These are phyloP conservation scores for Leccinum disarticulatum DNA, from an alignment of 768 basidiomycete genomes.

Conservation along the genomic window DNA sequence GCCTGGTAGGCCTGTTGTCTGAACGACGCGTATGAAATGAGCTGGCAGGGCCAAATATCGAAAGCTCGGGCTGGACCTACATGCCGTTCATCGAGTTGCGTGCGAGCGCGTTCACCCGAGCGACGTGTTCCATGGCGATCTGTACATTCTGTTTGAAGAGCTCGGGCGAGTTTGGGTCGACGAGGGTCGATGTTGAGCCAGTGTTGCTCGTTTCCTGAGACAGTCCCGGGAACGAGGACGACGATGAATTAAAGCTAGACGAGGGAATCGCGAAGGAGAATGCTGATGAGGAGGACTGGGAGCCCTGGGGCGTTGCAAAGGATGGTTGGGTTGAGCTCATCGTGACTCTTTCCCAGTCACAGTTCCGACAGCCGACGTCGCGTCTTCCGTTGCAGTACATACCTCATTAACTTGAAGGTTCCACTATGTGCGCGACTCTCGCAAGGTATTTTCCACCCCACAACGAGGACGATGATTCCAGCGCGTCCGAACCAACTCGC, in stretches of 20 bases:
- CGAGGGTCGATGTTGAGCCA: constrained; percentile 15
- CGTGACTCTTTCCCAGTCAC: constrained; percentile 26
- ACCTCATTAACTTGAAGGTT: no score
- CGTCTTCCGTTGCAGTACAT: constrained; percentile 24
- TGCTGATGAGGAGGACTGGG: constrained; percentile 17
- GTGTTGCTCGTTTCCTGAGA: constrained; percentile 27
- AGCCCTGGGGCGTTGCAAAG: constrained; percentile 9
- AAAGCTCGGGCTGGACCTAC: neutral
- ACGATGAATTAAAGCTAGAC: constrained; percentile 6
- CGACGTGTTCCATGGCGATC: constrained; percentile 47
- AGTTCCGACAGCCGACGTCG: constrained; percentile 18
- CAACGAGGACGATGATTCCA: constrained; percentile 21
- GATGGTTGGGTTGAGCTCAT: constrained; percentile 17
- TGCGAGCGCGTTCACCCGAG: constrained; percentile 46
- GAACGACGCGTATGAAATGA: constrained; percentile 21
- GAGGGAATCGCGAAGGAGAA: constrained; percentile 23
- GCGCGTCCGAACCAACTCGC: constrained; percentile 27
- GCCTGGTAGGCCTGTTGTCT: constrained; percentile 65
- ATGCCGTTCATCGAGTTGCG: constrained; percentile 45
- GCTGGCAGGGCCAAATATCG: neutral
- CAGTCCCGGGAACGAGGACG: constrained; percentile 19
- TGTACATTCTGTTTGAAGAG: constrained; percentile 61
- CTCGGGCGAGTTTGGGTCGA: constrained; percentile 59
- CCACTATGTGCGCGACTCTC: no score
- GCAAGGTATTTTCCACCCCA: neutral